Conservation (phyloP, 2,329 filamentous ascomycete species). For the Talaromyces sp. region DNA sequence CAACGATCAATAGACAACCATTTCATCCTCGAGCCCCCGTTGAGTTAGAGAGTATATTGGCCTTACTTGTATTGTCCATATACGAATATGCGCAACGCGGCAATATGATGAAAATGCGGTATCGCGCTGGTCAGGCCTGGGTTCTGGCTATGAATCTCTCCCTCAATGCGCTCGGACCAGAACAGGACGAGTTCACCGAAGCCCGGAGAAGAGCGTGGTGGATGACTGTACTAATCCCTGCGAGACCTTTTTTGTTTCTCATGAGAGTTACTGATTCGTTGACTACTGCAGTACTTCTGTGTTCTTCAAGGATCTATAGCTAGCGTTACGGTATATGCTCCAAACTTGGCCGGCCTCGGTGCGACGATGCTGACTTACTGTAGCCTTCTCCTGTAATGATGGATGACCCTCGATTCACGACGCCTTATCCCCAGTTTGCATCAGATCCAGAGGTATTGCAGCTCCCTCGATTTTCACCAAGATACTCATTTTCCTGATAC, state of each 20-base stretch:
- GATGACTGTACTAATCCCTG: constrained; percentile 38
- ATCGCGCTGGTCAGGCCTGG: constrained; percentile 41
- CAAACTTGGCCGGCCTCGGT: neutral
- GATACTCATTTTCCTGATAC: constrained; percentile 12
- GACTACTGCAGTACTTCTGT: constrained; percentile 36
- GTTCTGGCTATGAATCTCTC: constrained; percentile 41
- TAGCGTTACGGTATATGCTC: constrained; percentile 36
- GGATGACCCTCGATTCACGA: constrained; percentile 42
- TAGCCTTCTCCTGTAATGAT: constrained; percentile 40
- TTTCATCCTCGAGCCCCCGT: constrained; percentile 38
- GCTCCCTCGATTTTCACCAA: neutral
- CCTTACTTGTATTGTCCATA: constrained; percentile 39
- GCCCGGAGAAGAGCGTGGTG: constrained; percentile 43
- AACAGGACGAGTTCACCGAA: constrained; percentile 36
- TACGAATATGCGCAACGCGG: constrained; percentile 45
- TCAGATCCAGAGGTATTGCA: constrained; percentile 36
- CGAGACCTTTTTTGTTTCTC: neutral
- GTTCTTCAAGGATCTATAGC: constrained; percentile 43
- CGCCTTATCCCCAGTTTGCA: constrained; percentile 37
- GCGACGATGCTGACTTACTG: constrained; percentile 13
- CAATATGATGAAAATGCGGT: constrained; percentile 44
- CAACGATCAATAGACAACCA: constrained; percentile 29
- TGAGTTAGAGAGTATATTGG: constrained; percentile 39
- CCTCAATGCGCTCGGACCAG: constrained; percentile 33
- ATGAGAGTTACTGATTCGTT: neutral